A percentile compares a stretch with the other conserved stretches of the same genome.
These are phyloP conservation scores for Oldenlandia corymbosa DNA, from an alignment of 257 asterid species.

Conservation along the genomic window DNA sequence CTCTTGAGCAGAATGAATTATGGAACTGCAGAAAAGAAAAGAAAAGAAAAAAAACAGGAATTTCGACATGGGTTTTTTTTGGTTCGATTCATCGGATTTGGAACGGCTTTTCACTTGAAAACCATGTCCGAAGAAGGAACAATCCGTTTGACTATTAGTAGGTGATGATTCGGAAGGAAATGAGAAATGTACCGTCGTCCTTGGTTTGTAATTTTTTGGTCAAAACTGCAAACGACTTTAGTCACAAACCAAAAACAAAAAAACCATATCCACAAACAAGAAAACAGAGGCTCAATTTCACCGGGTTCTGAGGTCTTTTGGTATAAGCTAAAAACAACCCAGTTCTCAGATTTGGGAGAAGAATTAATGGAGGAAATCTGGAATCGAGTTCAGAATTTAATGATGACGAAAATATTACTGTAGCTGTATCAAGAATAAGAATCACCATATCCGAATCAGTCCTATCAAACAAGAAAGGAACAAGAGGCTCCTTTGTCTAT, in stretches of 20 bases:
- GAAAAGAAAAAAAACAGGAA: neutral
- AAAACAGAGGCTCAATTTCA: no score
- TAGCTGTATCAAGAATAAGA: neutral
- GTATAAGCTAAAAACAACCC: neutral
- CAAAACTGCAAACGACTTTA: no score
- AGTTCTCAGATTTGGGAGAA: neutral
- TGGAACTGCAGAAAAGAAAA: no score
- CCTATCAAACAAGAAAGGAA: neutral
- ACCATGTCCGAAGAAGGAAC: no score
- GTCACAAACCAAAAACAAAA: no score
- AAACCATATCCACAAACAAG: no score
- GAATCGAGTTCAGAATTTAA: neutral
- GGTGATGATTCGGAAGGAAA: constrained; percentile 9
- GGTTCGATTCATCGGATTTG: neutral
- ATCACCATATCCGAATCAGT: neutral
- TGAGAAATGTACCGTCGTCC: neutral
- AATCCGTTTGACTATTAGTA: constrained; percentile 1
- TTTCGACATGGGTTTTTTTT: neutral
- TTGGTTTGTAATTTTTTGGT: neutral
- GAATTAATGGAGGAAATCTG: neutral
- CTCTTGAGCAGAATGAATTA: no score
- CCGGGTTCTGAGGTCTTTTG: neutral
- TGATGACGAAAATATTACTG: no score
- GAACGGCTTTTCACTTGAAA: constrained; percentile 1
- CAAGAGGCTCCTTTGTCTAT: no score